These are phyloP conservation scores for Alopecurus myosuroides DNA, from an alignment of 176 grass and related monocot genomes.

Conservation along the genomic window DNA sequence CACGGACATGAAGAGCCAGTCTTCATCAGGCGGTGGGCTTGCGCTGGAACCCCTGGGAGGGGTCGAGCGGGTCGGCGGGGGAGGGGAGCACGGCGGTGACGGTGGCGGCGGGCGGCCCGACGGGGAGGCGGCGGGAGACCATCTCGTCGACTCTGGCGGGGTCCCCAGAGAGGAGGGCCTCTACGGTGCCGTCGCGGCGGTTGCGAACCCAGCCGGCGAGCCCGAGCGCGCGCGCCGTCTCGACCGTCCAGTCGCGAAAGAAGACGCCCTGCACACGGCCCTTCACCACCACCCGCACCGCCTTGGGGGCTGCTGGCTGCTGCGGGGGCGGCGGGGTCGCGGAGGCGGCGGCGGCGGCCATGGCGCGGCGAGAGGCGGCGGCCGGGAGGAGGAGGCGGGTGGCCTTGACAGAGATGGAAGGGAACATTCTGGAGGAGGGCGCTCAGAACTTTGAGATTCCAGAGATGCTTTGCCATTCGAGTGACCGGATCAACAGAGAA, in stretches of 20 bases:
- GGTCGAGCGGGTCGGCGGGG: conserved; percentile 48
- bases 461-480: background rate
- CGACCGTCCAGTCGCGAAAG: conserved; percentile 94
- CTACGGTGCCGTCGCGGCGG: conserved; percentile 75
- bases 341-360: background rate
- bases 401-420: background rate
- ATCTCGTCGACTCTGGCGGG: conserved; percentile 70
- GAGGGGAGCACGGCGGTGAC: conserved; percentile 49
- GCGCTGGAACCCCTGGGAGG: conserved; percentile 57
- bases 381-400: conserved; percentile 29
- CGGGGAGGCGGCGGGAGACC: conserved; percentile 53
- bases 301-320: conserved; percentile 12
- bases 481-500: background rate
- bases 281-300: conserved; percentile 71
- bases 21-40: conserved; percentile 51
- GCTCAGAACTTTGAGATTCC: background rate
- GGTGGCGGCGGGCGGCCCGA: conserved; percentile 43
- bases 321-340: background rate
- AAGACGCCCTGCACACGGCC: conserved; percentile 87
- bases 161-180: conserved; percentile 73
- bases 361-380: conserved; percentile 24
- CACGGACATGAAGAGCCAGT: background rate
- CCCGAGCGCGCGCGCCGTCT: conserved; percentile 71
- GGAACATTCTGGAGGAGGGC: conserved; percentile 30
- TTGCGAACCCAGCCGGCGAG: conserved; percentile 84